phyloP scores from a whole-genome alignment of 805 yeast genomes.

The Blastobotrys mokoenaii region DNA sequence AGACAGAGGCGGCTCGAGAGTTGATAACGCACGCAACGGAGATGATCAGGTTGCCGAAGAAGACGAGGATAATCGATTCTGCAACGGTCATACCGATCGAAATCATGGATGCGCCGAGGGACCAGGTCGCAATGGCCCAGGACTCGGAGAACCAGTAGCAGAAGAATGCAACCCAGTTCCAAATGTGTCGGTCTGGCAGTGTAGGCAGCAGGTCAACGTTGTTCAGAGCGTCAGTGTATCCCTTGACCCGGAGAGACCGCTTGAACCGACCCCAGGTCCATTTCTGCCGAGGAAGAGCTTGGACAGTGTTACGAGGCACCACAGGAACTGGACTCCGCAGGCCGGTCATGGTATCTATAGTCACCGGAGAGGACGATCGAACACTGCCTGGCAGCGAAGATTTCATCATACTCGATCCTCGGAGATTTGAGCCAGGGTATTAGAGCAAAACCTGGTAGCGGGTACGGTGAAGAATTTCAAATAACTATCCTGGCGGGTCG shows the following conservation, averaged over 20 bases:
- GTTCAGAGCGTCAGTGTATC: constrained; percentile 2
- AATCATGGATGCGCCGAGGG: constrained; percentile 11
- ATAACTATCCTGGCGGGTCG: too few relatives aligned
- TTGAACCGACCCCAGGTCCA: neutral
- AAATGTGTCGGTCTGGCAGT: constrained; percentile 10
- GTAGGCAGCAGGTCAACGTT: constrained; percentile 15
- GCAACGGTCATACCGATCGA: constrained; percentile 12
- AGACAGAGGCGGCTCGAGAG: constrained; percentile 14
- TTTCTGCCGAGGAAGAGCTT: too few relatives aligned
- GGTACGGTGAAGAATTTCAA: too few relatives aligned
- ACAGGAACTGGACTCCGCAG: too few relatives aligned
- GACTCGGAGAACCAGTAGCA: constrained; percentile 17
- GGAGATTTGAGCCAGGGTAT: too few relatives aligned
- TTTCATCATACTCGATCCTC: too few relatives aligned
- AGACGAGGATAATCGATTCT: constrained; percentile 11
- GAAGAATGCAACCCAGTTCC: constrained; percentile 13
- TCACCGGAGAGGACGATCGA: too few relatives aligned
- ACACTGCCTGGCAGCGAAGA: too few relatives aligned
- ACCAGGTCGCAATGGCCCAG: constrained; percentile 15
- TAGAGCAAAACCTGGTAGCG: too few relatives aligned
- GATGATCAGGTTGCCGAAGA: constrained; percentile 12
- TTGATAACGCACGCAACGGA: constrained; percentile 10
- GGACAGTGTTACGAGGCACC: too few relatives aligned
- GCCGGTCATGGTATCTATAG: too few relatives aligned
- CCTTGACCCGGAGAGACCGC: constrained; percentile 1